Evolutionary conservation across 1,139 yeast genomes (phyloP), one percentile per base, ranked within the genome.

Genomic region (Yamadazyma spencermartinsiae): DNA sequence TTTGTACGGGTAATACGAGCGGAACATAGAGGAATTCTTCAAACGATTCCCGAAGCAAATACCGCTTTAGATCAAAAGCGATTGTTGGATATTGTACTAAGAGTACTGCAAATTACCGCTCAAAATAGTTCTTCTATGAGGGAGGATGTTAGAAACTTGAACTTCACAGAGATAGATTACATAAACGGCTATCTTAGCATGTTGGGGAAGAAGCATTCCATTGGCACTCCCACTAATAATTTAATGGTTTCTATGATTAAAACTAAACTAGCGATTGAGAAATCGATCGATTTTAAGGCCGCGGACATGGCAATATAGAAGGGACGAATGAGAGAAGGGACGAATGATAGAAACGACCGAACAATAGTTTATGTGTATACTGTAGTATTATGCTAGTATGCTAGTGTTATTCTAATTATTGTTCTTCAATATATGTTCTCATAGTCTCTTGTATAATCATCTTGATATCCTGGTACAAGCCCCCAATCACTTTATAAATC

Each of bases 101-200:
- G 72, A 3, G 74, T 76, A 9, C 65, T 79, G 29, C 60, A 71
- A 42, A 35, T 52, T 26, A 73, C 82, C 17, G 72, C 76, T 0
- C 59, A 69, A 34, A 92, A 89, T 61, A 79, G 84, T 37, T 80
- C 94, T 7, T 86, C 96, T 2, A 92, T 90, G 98, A 74, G 95
- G 51, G 88, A 86, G 48, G 98, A 90, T 52, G 72, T 85, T 1
- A 58, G 77, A 33, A 67, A 73, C 45, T 65, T 79, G 38, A 72
- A 80, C 46, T 70, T 68, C 18, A 84, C 95, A 0, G 98, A 90
- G 55, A 76, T 90, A 21, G 84, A 82, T 43, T 84, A 76, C 58
- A 81, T 90, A 43, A 90, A 88, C 54, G 96, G 95, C 2, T 82
- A 77, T 52, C 68, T 89, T 12, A 76, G 72, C 4, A 56, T 51